Conservation (phyloP, 2,329 filamentous ascomycete genomes). For the Aspergillus sp. region DNA sequence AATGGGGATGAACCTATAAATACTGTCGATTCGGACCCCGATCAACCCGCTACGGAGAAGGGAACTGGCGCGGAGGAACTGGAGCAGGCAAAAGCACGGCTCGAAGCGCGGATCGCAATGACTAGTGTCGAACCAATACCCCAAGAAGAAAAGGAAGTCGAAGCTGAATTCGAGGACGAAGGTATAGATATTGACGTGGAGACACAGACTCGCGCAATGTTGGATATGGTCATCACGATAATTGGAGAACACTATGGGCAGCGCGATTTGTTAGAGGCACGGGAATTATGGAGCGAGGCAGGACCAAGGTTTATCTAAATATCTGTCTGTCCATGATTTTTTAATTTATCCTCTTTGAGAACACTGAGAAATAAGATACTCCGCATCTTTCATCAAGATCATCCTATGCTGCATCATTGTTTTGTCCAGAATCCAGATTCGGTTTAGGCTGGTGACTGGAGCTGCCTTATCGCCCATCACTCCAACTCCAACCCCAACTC, state of each 20-base stretch:
- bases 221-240: constrained; percentile 90
- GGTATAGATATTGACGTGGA: constrained; percentile 21
- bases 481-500: constrained; percentile 1
- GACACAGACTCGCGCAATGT: constrained; percentile 58
- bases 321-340: not conserved
- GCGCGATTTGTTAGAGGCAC: constrained; percentile 75
- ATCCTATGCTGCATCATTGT: constrained; percentile 7
- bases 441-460: not conserved
- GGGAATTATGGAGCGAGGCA: constrained; percentile 54
- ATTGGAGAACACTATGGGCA: constrained; percentile 89
- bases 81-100: constrained; percentile 50
- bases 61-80: constrained; percentile 34
- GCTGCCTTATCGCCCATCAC: constrained; percentile 2
- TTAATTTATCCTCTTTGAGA: not conserved
- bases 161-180: constrained; percentile 18
- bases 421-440: constrained; percentile 4
- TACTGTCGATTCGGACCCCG: constrained; percentile 9
- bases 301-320: not conserved
- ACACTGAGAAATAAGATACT: not conserved
- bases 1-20: constrained; percentile 1
- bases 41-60: constrained; percentile 18
- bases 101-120: constrained; percentile 41
- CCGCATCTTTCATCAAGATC: not conserved
- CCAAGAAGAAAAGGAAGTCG: not conserved
- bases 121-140: constrained; percentile 18